A percentile compares a stretch with the other conserved stretches of the same genome.
These are phyloP conservation scores for Sclerotinia trifoliorum DNA, from an alignment of 2,329 filamentous ascomycete species.

Conservation along the genomic window DNA sequence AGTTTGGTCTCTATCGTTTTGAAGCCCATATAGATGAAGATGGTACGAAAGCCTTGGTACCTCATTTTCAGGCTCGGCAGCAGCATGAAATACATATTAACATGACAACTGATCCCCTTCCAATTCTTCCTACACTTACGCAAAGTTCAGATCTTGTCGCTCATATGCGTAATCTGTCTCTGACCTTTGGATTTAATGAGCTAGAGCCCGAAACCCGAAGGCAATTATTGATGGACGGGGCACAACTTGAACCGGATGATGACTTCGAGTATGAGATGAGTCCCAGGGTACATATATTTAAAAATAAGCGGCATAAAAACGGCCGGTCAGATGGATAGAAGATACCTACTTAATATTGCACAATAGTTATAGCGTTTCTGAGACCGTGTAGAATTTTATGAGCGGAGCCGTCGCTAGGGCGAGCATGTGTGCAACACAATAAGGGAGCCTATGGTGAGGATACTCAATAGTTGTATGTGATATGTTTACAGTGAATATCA, in stretches of 20 bases:
- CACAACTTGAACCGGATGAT: constrained; percentile 14
- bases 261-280: constrained; percentile 15
- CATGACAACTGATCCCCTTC: neutral
- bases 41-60: constrained; percentile 46
- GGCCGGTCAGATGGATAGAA: neutral
- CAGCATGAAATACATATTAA: constrained; percentile 41
- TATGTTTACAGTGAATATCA: neutral
- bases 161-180: constrained; percentile 12
- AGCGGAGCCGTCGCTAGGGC: too few relatives aligned
- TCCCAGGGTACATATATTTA: constrained; percentile 10
- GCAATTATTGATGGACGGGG: constrained; percentile 8
- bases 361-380: neutral
- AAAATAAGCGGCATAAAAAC: neutral
- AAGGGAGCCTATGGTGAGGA: neutral
- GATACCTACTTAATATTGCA: neutral
- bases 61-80: constrained; percentile 47
- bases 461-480: neutral
- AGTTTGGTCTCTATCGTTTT: constrained; percentile 46
- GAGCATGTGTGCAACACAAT: neutral
- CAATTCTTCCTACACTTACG: neutral
- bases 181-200: constrained; percentile 8
- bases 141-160: constrained; percentile 2
- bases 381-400: neutral
- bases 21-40: constrained; percentile 52
- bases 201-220: constrained; percentile 14